Conservation (phyloP, 805 yeast genomes). For the Isabelozyma pseudorhagii region DNA sequence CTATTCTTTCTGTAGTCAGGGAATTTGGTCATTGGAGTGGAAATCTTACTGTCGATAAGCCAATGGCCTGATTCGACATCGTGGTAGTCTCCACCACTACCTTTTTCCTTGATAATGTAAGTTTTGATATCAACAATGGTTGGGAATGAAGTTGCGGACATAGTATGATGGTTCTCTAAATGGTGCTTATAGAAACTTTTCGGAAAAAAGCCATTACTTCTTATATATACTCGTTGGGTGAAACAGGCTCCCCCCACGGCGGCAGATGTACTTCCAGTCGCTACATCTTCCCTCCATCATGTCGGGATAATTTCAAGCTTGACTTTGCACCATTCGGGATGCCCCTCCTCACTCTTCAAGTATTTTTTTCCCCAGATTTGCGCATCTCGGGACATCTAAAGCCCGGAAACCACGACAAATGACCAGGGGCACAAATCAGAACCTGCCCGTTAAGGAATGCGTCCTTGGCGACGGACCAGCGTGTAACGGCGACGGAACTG, state of each 20-base stretch:
- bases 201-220: not conserved
- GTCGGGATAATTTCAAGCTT: not conserved
- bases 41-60: conserved; percentile 44
- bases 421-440: too few species aligned
- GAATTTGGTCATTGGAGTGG: conserved; percentile 50
- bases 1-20: conserved; percentile 43
- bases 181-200: not conserved
- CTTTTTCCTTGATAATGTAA: conserved; percentile 40
- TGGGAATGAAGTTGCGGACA: conserved; percentile 35
- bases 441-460: too few species aligned
- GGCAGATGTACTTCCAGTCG: not conserved
- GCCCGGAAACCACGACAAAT: not conserved
- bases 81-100: conserved; percentile 52
- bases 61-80: conserved; percentile 48
- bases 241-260: not conserved
- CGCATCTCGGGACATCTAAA: not conserved
- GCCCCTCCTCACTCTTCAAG: not conserved
- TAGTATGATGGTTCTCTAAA: conserved; percentile 1
- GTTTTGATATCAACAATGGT: conserved; percentile 42
- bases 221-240: not conserved
- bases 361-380: not conserved
- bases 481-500: too few species aligned
- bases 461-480: too few species aligned
- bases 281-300: not conserved
- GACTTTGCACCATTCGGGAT: not conserved